Evolutionary conservation across 2,329 filamentous ascomycete genomes (phyloP), one percentile per base, ranked within the genome.

Genomic region (Xylariaceae sp.): DNA sequence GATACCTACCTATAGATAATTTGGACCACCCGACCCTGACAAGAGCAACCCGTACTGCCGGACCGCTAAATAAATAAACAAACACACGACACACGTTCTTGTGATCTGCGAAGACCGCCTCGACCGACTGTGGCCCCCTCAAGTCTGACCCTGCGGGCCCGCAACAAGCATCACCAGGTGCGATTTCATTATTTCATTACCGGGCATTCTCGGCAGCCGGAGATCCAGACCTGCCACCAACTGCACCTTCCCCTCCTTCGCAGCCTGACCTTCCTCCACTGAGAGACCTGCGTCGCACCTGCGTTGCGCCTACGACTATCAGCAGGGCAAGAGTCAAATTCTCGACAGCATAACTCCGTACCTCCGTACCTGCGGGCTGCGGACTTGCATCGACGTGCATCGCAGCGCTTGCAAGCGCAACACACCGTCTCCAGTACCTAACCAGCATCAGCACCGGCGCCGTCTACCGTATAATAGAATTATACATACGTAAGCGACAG

Each of bases 161-260:
- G 16, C 15, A 33, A 6, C 23, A n/a, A 40, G 20, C 32, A 36
- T 47, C 35, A 50, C 37, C 32, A 35, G 53, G 42, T 48, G 48
- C 36, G 36, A 46, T 51, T 33, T 24, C 33, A 55, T 27, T 37
- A 37, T 48, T 33, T 18, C 18, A 26, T 20, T 46, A 33, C 37
- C 32, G 35, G 41, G 11, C 18, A 26, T 20, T 46, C 24, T 43
- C 32, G 35, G 41, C 26, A 24, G 9, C 41, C 23, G 41, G 33
- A 10, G 46, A 49, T 53, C 50, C 50, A 54, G 54, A 42, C 50
- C 50, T 24, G 35, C 36, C 50, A 41, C 45, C 47, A 45, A 50
- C 49, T 53, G 29, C 27, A 23, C 18, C 20, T n/a, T 15, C 18
- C 13, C 32, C 29, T 27, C 9, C 32, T 35, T 45, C 36, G 36